Evolutionary conservation across 2,329 filamentous ascomycete genomes (phyloP).

Genomic region (Aspergillus sergii): DNA sequence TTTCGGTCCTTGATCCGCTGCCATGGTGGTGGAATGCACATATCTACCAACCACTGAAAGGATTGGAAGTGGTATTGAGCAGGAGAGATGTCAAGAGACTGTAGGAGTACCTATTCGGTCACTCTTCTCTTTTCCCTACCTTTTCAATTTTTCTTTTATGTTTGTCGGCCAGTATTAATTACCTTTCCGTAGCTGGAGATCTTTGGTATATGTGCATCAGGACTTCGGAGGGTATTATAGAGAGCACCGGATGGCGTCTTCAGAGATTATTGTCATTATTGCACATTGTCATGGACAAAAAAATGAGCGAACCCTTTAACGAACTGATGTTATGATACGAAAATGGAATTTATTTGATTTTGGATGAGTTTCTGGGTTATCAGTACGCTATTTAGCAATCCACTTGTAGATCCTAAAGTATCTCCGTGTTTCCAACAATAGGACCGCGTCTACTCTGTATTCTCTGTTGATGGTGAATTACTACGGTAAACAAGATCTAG

Average conservation of each 20-base stretch:
- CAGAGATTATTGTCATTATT: not conserved
- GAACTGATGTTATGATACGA: not conserved
- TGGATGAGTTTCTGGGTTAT: not conserved
- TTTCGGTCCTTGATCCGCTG: conserved; percentile 57
- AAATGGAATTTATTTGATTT: not conserved
- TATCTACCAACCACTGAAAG: conserved; percentile 55
- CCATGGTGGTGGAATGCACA: conserved; percentile 62
- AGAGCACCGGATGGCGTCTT: not conserved
- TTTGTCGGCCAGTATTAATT: not conserved
- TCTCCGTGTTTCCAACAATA: not conserved
- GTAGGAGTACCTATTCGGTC: not conserved
- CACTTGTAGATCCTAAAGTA: not conserved
- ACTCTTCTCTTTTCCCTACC: not conserved
- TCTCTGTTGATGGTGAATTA: no score
- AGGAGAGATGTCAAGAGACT: not conserved
- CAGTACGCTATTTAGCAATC: not conserved
- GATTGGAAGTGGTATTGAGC: conserved; percentile 15
- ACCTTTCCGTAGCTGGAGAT: not conserved
- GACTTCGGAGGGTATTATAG: not conserved
- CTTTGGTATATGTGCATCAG: not conserved
- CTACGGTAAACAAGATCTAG: no score
- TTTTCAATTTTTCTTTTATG: not conserved
- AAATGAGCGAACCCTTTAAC: not conserved
- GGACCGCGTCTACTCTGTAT: not conserved
- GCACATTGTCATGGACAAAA: not conserved